Conservation (phyloP, 1,139 yeast species). For the Candida mesenterica region DNA sequence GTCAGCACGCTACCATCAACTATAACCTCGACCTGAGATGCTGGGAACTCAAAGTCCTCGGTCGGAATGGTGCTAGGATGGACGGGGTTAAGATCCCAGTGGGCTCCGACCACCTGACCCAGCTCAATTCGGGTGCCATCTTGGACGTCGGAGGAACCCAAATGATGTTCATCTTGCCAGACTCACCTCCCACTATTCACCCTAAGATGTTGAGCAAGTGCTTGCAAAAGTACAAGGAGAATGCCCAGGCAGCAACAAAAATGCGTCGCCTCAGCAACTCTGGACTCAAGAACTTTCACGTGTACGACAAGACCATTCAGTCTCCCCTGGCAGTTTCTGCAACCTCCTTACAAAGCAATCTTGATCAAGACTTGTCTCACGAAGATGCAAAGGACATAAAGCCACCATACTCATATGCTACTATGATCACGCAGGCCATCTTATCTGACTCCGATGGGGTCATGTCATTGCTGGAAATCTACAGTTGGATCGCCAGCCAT, state of each 20-base stretch:
- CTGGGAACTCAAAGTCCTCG: constrained; percentile 84
- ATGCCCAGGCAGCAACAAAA: constrained; percentile 11
- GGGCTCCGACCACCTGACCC: constrained; percentile 45
- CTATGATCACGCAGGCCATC: constrained; percentile 97
- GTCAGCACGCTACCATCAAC: constrained; percentile 82
- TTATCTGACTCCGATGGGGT: constrained; percentile 85
- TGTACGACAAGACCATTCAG: constrained; percentile 48
- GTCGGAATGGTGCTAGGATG: constrained; percentile 91
- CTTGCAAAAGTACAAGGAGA: constrained; percentile 32
- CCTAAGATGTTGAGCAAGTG: constrained; percentile 47
- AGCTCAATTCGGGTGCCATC: constrained; percentile 79
- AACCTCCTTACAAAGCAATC: constrained; percentile 43
- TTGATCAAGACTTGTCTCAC: constrained; percentile 72
- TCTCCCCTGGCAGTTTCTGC: constrained; percentile 43
- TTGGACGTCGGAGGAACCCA: constrained; percentile 96
- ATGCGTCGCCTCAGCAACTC: constrained; percentile 17
- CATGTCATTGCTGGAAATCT: constrained; percentile 85
- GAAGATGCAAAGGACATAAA: constrained; percentile 91
- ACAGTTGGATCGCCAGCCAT: constrained; percentile 82
- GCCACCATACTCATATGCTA: constrained; percentile 96
- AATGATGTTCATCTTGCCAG: constrained; percentile 98
- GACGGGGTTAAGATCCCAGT: constrained; percentile 64
- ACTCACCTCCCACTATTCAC: constrained; percentile 70
- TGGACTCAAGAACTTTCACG: constrained; percentile 48
- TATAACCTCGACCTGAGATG: constrained; percentile 71